These are phyloP conservation scores for Coccomyxa sp. DNA, from an alignment of 139 green algal species.

Conservation along the genomic window DNA sequence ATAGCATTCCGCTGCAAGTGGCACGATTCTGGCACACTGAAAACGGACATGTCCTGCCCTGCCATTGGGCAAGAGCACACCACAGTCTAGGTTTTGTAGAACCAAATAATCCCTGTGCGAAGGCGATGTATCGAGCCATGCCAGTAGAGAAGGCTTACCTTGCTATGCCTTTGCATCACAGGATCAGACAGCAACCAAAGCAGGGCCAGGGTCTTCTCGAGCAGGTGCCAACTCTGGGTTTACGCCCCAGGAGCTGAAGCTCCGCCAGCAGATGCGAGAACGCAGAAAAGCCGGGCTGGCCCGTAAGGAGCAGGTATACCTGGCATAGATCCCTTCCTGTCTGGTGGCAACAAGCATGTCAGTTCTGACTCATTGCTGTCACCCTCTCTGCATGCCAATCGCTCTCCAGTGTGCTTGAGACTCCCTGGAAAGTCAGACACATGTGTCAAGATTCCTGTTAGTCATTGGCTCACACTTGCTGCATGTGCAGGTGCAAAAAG, in stretches of 20 bases:
- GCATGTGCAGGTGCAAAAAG: conserved; percentile 21
- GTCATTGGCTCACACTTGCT: not conserved
- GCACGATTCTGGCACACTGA: too few relatives aligned
- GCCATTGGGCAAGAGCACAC: too few relatives aligned
- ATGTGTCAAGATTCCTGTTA: not conserved
- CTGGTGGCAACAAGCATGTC: too few relatives aligned
- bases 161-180: too few relatives aligned
- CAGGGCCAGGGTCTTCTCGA: not conserved
- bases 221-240: not conserved
- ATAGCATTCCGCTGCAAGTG: too few relatives aligned
- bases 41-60: too few relatives aligned
- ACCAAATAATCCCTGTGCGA: too few relatives aligned
- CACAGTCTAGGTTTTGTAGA: too few relatives aligned
- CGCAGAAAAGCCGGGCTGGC: not conserved
- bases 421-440: not conserved
- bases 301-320: conserved; percentile 21
- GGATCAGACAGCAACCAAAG: conserved; percentile 3
- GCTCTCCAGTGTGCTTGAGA: not conserved
- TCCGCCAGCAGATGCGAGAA: conserved; percentile 9
- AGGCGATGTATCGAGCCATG: too few relatives aligned
- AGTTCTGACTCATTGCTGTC: too few relatives aligned
- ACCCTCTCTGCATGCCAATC: not conserved
- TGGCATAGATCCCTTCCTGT: not conserved
- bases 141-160: too few relatives aligned
- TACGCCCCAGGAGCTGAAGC: conserved; percentile 9